phyloP scores from a whole-genome alignment of 768 basidiomycete species.

The Kwoniella sp. region DNA sequence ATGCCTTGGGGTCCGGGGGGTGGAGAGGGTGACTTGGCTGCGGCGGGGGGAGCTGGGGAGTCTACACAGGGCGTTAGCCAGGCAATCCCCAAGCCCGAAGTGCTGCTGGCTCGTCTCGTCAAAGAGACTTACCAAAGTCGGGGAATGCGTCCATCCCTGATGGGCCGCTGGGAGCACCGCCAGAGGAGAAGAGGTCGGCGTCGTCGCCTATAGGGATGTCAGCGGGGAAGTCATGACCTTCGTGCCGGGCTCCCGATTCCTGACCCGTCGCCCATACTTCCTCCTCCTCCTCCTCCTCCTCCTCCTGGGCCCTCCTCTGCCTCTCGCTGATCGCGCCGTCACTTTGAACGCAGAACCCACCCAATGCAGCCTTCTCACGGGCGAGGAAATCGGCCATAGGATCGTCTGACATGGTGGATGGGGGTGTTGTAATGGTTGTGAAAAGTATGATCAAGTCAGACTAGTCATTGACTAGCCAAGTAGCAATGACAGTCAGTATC shows the following conservation, averaged over 20 bases:
- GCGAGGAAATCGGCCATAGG: slow-evolving; percentile 50
- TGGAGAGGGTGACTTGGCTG: slow-evolving; percentile 8
- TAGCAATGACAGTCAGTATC: too few species aligned
- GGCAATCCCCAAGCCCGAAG: background rate
- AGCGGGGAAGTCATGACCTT: too few species aligned
- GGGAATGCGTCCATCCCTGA: slow-evolving; percentile 40
- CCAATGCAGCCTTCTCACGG: slow-evolving; percentile 44
- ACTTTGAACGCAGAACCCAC: slow-evolving; percentile 39
- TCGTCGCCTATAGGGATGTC: slow-evolving; percentile 45
- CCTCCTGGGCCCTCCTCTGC: too few species aligned
- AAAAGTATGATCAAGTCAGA: too few species aligned
- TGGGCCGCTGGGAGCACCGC: slow-evolving; percentile 31
- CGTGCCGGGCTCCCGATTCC: too few species aligned
- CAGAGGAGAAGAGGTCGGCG: slow-evolving; percentile 46
- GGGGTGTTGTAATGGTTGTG: too few species aligned
- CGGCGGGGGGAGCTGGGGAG: slow-evolving; percentile 18
- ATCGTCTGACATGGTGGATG: slow-evolving; percentile 40
- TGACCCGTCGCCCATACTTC: too few species aligned
- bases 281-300: background rate
- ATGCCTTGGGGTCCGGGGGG: slow-evolving; percentile 30
- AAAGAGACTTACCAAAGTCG: slow-evolving; percentile 32
- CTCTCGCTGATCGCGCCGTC: too few species aligned
- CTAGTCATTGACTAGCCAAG: too few species aligned
- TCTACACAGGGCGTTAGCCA: background rate
- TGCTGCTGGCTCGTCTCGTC: background rate